A percentile compares a stretch with the other conserved stretches of the same genome.
Evolutionary conservation across 352 stramenopile species (phyloP).

Genomic region (Globisporangium mamillatum): DNA sequence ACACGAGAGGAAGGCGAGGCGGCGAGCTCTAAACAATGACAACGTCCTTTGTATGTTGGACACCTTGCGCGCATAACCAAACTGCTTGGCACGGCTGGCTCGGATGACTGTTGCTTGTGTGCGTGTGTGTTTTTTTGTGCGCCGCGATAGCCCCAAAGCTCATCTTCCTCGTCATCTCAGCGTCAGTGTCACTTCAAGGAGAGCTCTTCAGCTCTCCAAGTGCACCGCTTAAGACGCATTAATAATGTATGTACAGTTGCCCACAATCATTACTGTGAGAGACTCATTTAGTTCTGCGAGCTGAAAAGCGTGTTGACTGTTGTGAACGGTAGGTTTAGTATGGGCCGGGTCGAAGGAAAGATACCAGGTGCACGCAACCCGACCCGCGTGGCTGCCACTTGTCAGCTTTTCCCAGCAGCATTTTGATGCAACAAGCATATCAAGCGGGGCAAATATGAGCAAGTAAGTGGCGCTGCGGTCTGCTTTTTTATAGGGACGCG

Average conservation of each 20-base stretch:
- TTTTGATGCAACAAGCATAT: constrained; percentile 13
- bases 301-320: not conserved
- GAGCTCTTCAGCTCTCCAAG: not conserved
- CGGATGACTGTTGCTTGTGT: not conserved
- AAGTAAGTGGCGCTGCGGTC: constrained; percentile 5
- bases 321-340: not conserved
- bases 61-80: not conserved
- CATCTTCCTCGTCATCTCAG: not conserved
- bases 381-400: constrained; percentile 6
- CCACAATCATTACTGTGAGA: not conserved
- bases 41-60: not conserved
- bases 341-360: not conserved
- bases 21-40: not conserved
- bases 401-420: not conserved
- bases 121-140: not conserved
- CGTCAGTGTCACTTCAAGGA: not conserved
- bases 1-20: not conserved
- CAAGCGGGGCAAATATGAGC: constrained; percentile 10
- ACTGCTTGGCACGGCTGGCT: not conserved
- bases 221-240: not conserved
- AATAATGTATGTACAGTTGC: not conserved
- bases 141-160: not conserved
- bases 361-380: not conserved
- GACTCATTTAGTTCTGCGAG: not conserved
- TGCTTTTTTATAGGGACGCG: not conserved